A percentile compares a stretch with the other conserved stretches of the same genome.
These are phyloP conservation scores for Aechmea fasciata DNA, from an alignment of 176 grass and related monocot species.

Conservation along the genomic window DNA sequence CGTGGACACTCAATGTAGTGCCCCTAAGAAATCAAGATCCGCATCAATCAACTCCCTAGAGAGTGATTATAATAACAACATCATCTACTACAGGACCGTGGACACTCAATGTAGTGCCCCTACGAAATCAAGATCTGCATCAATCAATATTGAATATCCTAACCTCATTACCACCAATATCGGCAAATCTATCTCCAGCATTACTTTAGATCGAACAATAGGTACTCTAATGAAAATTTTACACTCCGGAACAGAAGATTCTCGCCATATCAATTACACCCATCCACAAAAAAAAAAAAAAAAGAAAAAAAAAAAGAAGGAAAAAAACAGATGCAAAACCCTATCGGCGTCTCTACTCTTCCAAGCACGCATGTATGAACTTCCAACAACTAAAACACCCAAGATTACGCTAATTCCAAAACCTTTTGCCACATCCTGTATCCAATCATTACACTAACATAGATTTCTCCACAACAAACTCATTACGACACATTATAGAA, in stretches of 20 bases:
- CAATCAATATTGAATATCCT: too few relatives aligned
- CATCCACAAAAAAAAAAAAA: constrained; percentile 1
- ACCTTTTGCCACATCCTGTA: background rate
- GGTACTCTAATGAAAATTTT: background rate
- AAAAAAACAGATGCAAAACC: background rate
- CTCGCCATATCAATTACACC: too few relatives aligned
- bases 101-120: too few relatives aligned
- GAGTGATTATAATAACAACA: too few relatives aligned
- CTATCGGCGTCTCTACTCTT: background rate
- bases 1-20: too few relatives aligned
- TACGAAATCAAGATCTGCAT: too few relatives aligned
- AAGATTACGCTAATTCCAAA: background rate
- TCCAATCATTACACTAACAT: background rate
- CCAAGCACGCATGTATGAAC: background rate
- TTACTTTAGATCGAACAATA: too few relatives aligned
- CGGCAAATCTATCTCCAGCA: too few relatives aligned
- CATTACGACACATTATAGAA: background rate
- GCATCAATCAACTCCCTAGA: too few relatives aligned
- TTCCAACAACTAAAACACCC: background rate
- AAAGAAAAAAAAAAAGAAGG: background rate
- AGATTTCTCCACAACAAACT: background rate
- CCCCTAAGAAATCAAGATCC: too few relatives aligned
- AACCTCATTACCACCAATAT: too few relatives aligned
- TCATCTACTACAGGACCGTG: too few relatives aligned
- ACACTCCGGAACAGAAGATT: background rate